Evolutionary conservation across 2,329 filamentous ascomycete species (phyloP).

Genomic region (Aspergillus oerlinghausenensis): DNA sequence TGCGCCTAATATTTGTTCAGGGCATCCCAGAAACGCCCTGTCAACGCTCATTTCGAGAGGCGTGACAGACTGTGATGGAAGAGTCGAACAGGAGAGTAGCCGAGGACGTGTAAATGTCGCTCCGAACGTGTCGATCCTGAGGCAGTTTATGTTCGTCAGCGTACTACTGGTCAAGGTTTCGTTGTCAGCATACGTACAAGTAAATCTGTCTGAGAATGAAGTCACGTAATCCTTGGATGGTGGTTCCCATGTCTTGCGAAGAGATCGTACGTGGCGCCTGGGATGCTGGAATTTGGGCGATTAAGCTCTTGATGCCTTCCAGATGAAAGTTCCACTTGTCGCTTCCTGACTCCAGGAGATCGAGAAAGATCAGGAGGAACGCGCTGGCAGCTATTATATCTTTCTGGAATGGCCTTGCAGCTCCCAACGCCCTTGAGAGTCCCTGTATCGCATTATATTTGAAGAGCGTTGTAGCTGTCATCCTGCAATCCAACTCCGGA

Average conservation of each 20-base stretch:
- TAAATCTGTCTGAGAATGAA: conserved; percentile 2
- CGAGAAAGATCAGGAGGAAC: conserved; percentile 17
- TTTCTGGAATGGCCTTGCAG: background rate
- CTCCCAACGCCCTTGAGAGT: conserved; percentile 7
- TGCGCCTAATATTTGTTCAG: conserved; percentile 4
- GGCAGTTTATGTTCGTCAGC: background rate
- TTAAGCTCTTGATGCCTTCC: conserved; percentile 2
- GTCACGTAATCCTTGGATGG: background rate
- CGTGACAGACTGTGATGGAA: too few relatives aligned
- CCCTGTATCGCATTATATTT: conserved; percentile 17
- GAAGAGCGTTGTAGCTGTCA: conserved; percentile 17
- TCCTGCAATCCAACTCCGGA: background rate
- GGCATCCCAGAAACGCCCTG: conserved; percentile 12
- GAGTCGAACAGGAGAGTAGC: background rate
- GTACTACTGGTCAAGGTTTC: too few relatives aligned
- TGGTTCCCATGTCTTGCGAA: too few relatives aligned
- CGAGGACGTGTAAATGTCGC: too few relatives aligned
- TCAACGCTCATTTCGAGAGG: too few relatives aligned
- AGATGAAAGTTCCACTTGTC: conserved; percentile 17
- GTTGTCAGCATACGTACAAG: background rate
- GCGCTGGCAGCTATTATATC: conserved; percentile 12
- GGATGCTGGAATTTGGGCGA: too few relatives aligned
- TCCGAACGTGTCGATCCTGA: background rate
- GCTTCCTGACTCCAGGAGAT: conserved; percentile 15
- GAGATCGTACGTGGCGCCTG: too few relatives aligned